Evolutionary conservation across 768 basidiomycete genomes (phyloP).

Genomic region (Hygrophorus pudorinus): DNA sequence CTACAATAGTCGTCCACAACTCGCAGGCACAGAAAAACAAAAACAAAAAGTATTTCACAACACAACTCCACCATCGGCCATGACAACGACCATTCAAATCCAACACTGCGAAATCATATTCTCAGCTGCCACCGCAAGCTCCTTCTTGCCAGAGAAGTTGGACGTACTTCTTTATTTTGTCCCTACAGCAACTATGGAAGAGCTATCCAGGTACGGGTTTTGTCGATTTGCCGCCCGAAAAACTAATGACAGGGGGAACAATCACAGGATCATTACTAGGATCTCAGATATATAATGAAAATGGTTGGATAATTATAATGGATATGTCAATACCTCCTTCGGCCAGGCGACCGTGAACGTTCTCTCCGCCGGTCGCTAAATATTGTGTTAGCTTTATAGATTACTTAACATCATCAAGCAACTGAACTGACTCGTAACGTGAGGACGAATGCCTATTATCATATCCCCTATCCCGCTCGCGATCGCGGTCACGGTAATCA

Average conservation of each 20-base stretch:
- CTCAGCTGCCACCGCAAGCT: not conserved
- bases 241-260: too few relatives aligned
- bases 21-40: too few relatives aligned
- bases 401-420: slow-evolving; percentile 17
- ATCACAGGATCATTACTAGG: too few relatives aligned
- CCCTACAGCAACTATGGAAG: too few relatives aligned
- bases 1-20: too few relatives aligned
- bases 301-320: not conserved
- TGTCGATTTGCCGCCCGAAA: too few relatives aligned
- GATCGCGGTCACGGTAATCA: slow-evolving; percentile 54
- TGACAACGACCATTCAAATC: not conserved
- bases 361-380: slow-evolving; percentile 61
- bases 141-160: too few relatives aligned
- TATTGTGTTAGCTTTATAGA: slow-evolving; percentile 11
- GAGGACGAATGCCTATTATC: slow-evolving; percentile 60
- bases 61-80: not conserved
- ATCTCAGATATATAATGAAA: not conserved
- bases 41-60: too few relatives aligned
- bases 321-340: slow-evolving; percentile 43
- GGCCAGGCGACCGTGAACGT: slow-evolving; percentile 62
- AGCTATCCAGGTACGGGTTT: too few relatives aligned
- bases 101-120: not conserved
- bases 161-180: too few relatives aligned
- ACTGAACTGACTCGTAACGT: slow-evolving; percentile 58
- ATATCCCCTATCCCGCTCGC: slow-evolving; percentile 49